Conservation (phyloP, 768 basidiomycete genomes). For the Lactifluus pinguis region DNA sequence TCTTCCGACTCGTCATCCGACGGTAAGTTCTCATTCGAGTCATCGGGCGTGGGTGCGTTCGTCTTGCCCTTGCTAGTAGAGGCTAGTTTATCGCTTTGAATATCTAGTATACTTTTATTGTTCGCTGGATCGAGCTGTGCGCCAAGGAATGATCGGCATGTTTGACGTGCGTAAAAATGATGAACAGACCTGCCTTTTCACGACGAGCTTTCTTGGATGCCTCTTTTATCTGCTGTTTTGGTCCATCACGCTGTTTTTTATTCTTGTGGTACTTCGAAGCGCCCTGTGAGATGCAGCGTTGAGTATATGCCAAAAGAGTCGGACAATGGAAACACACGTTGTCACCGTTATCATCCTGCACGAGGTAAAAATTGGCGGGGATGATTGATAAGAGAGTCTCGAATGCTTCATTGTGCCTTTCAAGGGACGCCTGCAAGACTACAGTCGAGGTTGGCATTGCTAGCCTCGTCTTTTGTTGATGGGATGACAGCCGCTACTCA, state of each 20-base stretch:
- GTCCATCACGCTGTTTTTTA: conserved; percentile 68
- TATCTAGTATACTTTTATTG: conserved; percentile 66
- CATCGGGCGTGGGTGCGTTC: conserved; percentile 31
- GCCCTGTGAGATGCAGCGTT: conserved; percentile 26
- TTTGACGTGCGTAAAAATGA: background rate
- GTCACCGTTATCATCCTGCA: conserved; percentile 54
- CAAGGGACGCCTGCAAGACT: conserved; percentile 53
- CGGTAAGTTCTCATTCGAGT: conserved; percentile 24
- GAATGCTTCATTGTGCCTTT: conserved; percentile 80
- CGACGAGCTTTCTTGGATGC: conserved; percentile 81
- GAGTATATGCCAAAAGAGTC: background rate
- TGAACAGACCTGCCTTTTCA: conserved; percentile 53
- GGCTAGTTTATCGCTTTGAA: conserved; percentile 18
- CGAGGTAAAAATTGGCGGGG: conserved; percentile 83
- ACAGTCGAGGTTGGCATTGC: conserved; percentile 12
- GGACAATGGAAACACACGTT: conserved; percentile 36
- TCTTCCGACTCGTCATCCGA: conserved; percentile 33
- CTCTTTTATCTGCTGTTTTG: conserved; percentile 83
- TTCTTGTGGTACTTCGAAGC: conserved; percentile 76
- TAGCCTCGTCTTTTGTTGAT: background rate
- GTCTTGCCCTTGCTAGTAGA: conserved; percentile 38
- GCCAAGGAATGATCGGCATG: background rate
- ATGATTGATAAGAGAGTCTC: conserved; percentile 77
- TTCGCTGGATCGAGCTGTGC: conserved; percentile 89
- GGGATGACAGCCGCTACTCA: too few species aligned